A percentile compares a stretch with the other conserved stretches of the same genome.
These are phyloP conservation scores for Colletotrichum higginsianum DNA, from an alignment of 2,329 filamentous ascomycete species.

Conservation along the genomic window DNA sequence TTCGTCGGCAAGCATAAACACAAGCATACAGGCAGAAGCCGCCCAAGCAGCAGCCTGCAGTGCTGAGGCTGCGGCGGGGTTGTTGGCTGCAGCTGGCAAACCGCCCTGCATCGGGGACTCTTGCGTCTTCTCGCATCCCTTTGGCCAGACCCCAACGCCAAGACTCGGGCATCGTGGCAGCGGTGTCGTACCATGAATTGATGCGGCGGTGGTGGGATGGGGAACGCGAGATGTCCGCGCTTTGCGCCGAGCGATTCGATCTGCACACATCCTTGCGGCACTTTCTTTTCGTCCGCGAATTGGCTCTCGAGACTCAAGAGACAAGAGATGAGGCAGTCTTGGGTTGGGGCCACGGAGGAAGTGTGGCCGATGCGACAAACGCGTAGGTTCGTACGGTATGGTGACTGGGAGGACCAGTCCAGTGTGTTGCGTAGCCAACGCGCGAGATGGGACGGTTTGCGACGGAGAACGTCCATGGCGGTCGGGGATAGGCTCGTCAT, in stretches of 20 bases:
- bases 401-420: slow-evolving; percentile 32
- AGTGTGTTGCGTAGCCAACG: slow-evolving; percentile 10
- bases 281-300: slow-evolving; percentile 8
- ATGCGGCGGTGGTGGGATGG: slow-evolving; percentile 16
- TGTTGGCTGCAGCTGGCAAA: slow-evolving; percentile 15
- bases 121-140: slow-evolving; percentile 6
- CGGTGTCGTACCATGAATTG: slow-evolving; percentile 23
- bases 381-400: slow-evolving; percentile 22
- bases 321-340: slow-evolving; percentile 1
- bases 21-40: slow-evolving; percentile 6
- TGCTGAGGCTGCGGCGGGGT: slow-evolving; percentile 18
- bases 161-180: slow-evolving; percentile 32
- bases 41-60: slow-evolving; percentile 16
- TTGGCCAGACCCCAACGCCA: slow-evolving; percentile 21
- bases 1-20: slow-evolving; percentile 13
- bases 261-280: slow-evolving; percentile 25
- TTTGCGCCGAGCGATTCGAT: slow-evolving; percentile 38
- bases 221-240: slow-evolving; percentile 38
- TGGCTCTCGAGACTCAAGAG: slow-evolving; percentile 16
- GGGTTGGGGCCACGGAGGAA: slow-evolving; percentile 6
- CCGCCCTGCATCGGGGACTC: slow-evolving; percentile 19
- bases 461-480: slow-evolving; percentile 19
- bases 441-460: slow-evolving; percentile 39
- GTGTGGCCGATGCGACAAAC: slow-evolving; percentile 29
- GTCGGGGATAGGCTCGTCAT: slow-evolving; percentile 37